phyloP scores from a whole-genome alignment of 140 eudicot species.

The Flaveria floridana region DNA sequence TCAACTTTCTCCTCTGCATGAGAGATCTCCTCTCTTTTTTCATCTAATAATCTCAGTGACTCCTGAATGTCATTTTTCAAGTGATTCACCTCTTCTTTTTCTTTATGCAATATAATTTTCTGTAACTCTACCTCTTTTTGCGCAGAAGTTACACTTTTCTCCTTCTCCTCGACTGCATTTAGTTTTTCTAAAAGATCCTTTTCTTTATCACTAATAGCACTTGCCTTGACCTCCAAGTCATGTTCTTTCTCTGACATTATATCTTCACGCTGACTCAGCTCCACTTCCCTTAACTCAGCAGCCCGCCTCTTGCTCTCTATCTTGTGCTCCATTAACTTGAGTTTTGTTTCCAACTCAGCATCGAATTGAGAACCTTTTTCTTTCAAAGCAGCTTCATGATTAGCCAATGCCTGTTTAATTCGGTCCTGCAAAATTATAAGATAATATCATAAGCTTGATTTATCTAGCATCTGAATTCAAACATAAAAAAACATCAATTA shows the following conservation, averaged over 20 bases:
- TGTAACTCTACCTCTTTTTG: constrained; percentile 49
- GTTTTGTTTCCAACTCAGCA: constrained; percentile 62
- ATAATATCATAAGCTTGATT: neutral
- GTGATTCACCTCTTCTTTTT: constrained; percentile 45
- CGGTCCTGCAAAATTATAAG: constrained; percentile 45
- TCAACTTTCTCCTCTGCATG: constrained; percentile 60
- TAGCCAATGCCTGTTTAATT: constrained; percentile 47
- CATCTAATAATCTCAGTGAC: constrained; percentile 55
- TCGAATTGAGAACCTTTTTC: constrained; percentile 51
- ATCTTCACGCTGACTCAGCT: constrained; percentile 73
- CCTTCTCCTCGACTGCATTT: constrained; percentile 51
- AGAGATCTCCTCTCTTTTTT: constrained; percentile 45
- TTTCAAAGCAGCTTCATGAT: constrained; percentile 63
- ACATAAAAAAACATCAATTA: constrained; percentile 10
- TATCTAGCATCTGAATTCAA: neutral
- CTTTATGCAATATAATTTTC: constrained; percentile 47
- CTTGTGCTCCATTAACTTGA: constrained; percentile 65
- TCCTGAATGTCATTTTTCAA: constrained; percentile 47
- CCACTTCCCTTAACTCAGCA: constrained; percentile 86
- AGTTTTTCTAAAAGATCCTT: constrained; percentile 57
- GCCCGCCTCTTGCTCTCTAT: constrained; percentile 73
- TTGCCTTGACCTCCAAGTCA: constrained; percentile 58
- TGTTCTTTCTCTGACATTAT: constrained; percentile 60
- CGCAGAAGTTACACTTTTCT: constrained; percentile 40
- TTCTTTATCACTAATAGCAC: constrained; percentile 53